A percentile compares a stretch with the other conserved stretches of the same genome.
Conservation (phyloP, 805 yeast genomes). For the Ogataea methylovora region DNA sequence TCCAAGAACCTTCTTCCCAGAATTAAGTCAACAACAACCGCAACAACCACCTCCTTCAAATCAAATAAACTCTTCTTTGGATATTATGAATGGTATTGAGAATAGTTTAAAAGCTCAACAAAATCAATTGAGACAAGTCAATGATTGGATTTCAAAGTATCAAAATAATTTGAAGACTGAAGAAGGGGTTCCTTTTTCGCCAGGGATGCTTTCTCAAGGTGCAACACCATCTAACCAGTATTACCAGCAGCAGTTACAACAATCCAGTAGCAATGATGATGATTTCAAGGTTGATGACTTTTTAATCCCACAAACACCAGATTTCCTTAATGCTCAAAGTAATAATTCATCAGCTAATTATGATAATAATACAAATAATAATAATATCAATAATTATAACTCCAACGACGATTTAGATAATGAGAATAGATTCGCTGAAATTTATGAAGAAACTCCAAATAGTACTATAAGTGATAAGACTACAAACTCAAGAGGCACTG, state of each 20-base stretch:
- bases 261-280: constrained; percentile 8
- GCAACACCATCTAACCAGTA: too few species aligned
- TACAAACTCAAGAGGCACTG: neutral
- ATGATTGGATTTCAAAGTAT: constrained; percentile 39
- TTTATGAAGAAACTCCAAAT: neutral
- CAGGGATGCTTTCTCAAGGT: too few species aligned
- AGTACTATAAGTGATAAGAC: neutral
- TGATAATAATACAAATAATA: neutral
- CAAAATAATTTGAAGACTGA: constrained; percentile 4
- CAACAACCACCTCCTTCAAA: too few species aligned
- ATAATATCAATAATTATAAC: neutral
- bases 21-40: neutral
- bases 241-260: neutral
- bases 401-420: constrained; percentile 1
- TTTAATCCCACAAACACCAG: constrained; percentile 22
- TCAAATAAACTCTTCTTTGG: too few species aligned
- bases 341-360: too few species aligned
- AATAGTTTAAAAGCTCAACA: constrained; percentile 42
- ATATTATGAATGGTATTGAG: constrained; percentile 34
- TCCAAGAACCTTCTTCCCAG: neutral
- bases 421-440: neutral
- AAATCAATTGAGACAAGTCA: constrained; percentile 45
- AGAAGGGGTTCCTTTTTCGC: too few species aligned
- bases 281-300: constrained; percentile 28
- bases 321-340: constrained; percentile 9